Evolutionary conservation across 768 basidiomycete genomes (phyloP), one percentile per base, ranked within the genome.

Genomic region (Tremella yokohamensis): DNA sequence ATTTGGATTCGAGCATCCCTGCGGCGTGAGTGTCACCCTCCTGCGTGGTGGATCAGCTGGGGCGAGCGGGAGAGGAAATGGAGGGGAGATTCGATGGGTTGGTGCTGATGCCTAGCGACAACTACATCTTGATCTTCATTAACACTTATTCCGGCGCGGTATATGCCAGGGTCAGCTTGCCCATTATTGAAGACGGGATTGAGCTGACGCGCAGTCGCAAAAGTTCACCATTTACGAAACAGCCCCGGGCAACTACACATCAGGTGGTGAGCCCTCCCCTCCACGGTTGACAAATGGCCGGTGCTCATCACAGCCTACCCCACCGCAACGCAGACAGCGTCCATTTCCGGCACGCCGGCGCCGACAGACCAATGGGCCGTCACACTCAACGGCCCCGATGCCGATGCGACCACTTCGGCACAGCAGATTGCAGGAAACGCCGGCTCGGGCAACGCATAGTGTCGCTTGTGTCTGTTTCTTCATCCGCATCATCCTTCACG

Each of bases 121-220:
- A 70, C 13, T 76, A 71, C 59, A 60, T 62, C 12, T 60, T 76
- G 15, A 61, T 76, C 26, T 76, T 76, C 62, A 70, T 76, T 66
- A 66, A 74, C 59, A 76, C 73, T 15, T 58, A 62, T 19, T 62
- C 67, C 54, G 75, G 75, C 16, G 56, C 69, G 29, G 73, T 76
- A 11, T 76, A 72, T 56, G 55, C 62, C 22, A 69, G 65, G 49
- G 66, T 68, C 49, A 54, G 62, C 58, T 26, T n/a, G n/a, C n/a
- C n/a, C 38, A 8, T 15, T 37, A 11, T 4, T 18, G 45, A 39
- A 15, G 34, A 25, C 9, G 22, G 37, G 22, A 4, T 37, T 39
- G n/a, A n/a, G 22, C 48, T 53, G 40, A 61, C 48, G 16, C 52
- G 8, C 51, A 70, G 65, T 73, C 72, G 1, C 49, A 61, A 11